A percentile compares a stretch with the other conserved stretches of the same genome.
These are phyloP conservation scores for Rhynchosporium secalis DNA, from an alignment of 2,329 filamentous ascomycete species.

Conservation along the genomic window DNA sequence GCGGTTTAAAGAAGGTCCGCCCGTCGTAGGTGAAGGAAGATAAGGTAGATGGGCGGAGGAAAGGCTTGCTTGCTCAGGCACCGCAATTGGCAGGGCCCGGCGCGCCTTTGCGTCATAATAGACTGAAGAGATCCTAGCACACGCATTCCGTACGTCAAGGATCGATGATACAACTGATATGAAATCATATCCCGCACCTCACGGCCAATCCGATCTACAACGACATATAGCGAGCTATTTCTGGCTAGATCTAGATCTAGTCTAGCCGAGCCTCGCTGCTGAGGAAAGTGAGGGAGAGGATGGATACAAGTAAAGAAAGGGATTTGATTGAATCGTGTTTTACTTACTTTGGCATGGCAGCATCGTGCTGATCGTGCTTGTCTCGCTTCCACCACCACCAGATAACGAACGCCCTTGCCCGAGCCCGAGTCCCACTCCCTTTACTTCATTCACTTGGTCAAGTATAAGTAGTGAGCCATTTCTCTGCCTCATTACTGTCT, in stretches of 20 bases:
- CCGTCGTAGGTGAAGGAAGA: background rate
- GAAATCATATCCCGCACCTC: background rate
- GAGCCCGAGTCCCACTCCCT: conserved; percentile 4
- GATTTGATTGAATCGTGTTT: conserved; percentile 7
- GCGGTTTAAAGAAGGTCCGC: background rate
- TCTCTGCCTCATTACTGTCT: conserved; percentile 4
- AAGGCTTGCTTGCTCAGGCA: background rate
- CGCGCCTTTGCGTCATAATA: conserved; percentile 14
- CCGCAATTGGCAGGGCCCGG: background rate
- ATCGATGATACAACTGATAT: too few relatives aligned
- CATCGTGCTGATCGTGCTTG: background rate
- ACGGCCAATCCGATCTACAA: background rate
- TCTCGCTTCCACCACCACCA: conserved; percentile 4
- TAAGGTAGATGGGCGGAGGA: background rate
- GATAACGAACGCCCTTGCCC: background rate
- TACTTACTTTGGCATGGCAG: background rate
- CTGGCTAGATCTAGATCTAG: background rate
- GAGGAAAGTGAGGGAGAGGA: too few relatives aligned
- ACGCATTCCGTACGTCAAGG: background rate
- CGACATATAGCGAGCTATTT: background rate
- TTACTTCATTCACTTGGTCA: conserved; percentile 4
- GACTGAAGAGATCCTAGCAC: background rate
- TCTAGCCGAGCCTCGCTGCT: background rate
- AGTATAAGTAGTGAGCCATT: conserved; percentile 20
- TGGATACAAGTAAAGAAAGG: too few relatives aligned